A percentile compares a stretch with the other conserved stretches of the same genome.
Conservation (phyloP, 2,329 filamentous ascomycete genomes). For the Camillea tinctor region DNA sequence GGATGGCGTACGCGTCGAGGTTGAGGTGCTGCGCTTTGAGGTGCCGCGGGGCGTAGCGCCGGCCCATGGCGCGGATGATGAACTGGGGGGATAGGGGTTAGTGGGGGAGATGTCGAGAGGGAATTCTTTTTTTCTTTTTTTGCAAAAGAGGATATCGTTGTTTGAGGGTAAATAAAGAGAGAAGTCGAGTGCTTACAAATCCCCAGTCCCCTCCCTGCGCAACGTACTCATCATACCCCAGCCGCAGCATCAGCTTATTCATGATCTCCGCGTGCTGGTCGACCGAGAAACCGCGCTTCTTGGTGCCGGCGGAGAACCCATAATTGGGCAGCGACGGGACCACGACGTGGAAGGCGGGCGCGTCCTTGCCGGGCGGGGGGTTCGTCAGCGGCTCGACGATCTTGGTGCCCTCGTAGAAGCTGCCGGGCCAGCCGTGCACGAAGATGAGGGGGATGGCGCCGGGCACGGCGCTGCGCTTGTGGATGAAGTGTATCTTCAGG, state of each 20-base stretch:
- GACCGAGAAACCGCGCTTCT: constrained; percentile 52
- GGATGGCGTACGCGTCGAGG: background rate
- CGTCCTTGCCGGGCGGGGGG: constrained; percentile 4
- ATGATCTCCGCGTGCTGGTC: constrained; percentile 58
- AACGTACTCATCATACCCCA: constrained; percentile 58
- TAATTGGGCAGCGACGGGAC: constrained; percentile 48
- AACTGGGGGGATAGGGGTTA: background rate
- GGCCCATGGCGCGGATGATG: constrained; percentile 50
- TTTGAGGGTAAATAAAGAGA: constrained; percentile 41
- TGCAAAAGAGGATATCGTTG: constrained; percentile 35
- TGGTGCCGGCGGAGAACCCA: constrained; percentile 39
- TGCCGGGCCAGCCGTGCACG: constrained; percentile 50
- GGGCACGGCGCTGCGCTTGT: constrained; percentile 48
- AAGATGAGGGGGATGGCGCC: constrained; percentile 29
- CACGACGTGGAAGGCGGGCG: constrained; percentile 45
- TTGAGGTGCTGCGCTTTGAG: constrained; percentile 17
- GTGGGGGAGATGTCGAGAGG: too few relatives aligned
- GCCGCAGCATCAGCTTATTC: constrained; percentile 58
- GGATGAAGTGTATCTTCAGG: constrained; percentile 63
- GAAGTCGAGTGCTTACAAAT: constrained; percentile 59
- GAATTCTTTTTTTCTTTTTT: too few relatives aligned
- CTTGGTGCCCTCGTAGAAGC: constrained; percentile 59
- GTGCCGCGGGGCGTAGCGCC: constrained; percentile 15
- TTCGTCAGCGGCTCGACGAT: constrained; percentile 42
- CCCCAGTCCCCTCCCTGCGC: constrained; percentile 70